Evolutionary conservation across 2,329 filamentous ascomycete species (phyloP).

Genomic region (Exophiala dermatitidis): DNA sequence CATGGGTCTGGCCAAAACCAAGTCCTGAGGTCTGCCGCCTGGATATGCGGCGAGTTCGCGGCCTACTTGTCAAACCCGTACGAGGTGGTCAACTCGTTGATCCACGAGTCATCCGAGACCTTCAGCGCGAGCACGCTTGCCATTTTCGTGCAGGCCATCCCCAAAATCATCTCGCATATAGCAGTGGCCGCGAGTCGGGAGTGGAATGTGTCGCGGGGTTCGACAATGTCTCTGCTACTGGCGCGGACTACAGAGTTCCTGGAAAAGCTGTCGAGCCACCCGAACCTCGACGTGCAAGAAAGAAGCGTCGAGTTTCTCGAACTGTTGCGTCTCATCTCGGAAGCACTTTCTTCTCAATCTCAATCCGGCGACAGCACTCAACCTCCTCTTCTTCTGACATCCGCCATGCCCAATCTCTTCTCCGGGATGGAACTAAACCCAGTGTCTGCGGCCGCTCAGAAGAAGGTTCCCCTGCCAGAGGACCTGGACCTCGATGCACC

Average conservation of each 20-base stretch:
- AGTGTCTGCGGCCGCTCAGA: constrained; percentile 73
- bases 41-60: constrained; percentile 85
- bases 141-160: constrained; percentile 72
- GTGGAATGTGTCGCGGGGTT: constrained; percentile 69
- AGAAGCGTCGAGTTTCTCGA: constrained; percentile 88
- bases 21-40: constrained; percentile 68
- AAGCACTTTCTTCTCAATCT: constrained; percentile 50
- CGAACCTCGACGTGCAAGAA: constrained; percentile 89
- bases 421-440: constrained; percentile 83
- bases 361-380: constrained; percentile 39
- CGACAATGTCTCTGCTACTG: constrained; percentile 67
- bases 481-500: constrained; percentile 71
- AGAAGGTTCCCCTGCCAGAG: constrained; percentile 72
- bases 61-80: constrained; percentile 62
- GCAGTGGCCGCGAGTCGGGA: constrained; percentile 56
- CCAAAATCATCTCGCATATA: constrained; percentile 74
- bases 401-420: constrained; percentile 85
- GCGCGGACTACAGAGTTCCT: constrained; percentile 74
- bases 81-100: constrained; percentile 63
- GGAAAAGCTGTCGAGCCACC: constrained; percentile 71
- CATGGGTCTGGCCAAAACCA: constrained; percentile 49
- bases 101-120: constrained; percentile 57
- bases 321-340: constrained; percentile 74
- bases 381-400: constrained; percentile 75
- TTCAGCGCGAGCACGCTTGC: constrained; percentile 62